Evolutionary conservation across 306 rosid species (phyloP).

Genomic region (Chamaecrista fasciculata): DNA sequence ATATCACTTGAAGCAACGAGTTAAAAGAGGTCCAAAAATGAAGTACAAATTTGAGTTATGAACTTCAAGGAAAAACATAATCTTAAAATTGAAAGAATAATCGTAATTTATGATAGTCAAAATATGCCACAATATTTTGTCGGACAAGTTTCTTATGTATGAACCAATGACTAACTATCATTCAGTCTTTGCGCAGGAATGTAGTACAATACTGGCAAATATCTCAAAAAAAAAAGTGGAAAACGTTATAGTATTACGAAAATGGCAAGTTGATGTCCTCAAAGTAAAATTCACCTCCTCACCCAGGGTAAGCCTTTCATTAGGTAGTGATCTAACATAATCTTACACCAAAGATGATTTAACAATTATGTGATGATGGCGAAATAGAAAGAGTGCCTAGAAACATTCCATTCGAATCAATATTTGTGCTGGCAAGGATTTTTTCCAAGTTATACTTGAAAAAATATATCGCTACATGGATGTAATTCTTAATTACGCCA

Average conservation of each 20-base stretch:
- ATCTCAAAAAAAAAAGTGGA: background rate
- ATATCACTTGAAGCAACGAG: background rate
- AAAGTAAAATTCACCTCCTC: background rate
- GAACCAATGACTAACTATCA: background rate
- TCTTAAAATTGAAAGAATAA: slow-evolving; percentile 4
- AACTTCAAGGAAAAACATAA: background rate
- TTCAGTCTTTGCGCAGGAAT: background rate
- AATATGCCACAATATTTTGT: background rate
- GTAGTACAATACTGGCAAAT: background rate
- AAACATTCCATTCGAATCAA: background rate
- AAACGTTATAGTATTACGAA: background rate
- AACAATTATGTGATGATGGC: background rate
- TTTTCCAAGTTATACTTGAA: background rate
- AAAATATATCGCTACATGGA: background rate
- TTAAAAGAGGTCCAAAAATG: background rate
- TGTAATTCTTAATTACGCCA: slow-evolving; percentile 3
- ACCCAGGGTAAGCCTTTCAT: background rate
- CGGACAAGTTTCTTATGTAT: background rate
- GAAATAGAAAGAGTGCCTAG: background rate
- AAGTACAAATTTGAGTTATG: background rate
- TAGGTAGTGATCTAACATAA: slow-evolving; percentile 4
- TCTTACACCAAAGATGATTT: background rate
- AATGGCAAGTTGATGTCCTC: background rate
- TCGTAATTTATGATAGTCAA: background rate
- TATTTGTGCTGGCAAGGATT: background rate